Evolutionary conservation across 768 basidiomycete genomes (phyloP).

Genomic region (Serpula lacrymans): DNA sequence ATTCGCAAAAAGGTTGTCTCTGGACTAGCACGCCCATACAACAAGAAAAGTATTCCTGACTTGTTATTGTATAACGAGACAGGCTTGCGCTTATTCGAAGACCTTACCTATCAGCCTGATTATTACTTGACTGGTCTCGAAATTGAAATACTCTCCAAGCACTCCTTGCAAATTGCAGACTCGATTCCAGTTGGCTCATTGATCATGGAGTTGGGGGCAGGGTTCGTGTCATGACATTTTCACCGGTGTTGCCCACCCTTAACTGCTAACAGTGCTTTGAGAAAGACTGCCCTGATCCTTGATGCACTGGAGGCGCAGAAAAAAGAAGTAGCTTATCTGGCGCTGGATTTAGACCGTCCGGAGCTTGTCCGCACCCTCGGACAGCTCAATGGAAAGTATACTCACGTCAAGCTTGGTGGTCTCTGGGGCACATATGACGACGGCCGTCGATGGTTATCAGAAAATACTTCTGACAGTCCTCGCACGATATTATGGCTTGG

Average conservation of each 20-base stretch:
- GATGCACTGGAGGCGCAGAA: slow-evolving; percentile 7
- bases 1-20: neutral
- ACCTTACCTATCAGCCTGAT: slow-evolving; percentile 7
- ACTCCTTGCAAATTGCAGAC: slow-evolving; percentile 2
- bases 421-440: slow-evolving; percentile 10
- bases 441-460: slow-evolving; percentile 5
- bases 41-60: slow-evolving; percentile 5
- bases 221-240: neutral
- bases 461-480: neutral
- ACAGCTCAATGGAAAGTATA: slow-evolving; percentile 3
- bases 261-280: neutral
- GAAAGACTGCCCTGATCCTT: slow-evolving; percentile 6
- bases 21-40: slow-evolving; percentile 4
- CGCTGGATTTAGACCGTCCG: slow-evolving; percentile 7
- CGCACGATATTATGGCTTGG: slow-evolving; percentile 7
- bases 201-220: slow-evolving; percentile 4
- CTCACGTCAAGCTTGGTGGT: slow-evolving; percentile 6
- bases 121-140: slow-evolving; percentile 7
- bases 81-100: slow-evolving; percentile 8
- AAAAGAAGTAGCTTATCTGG: slow-evolving; percentile 6
- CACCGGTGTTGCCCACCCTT: neutral
- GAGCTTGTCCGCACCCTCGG: slow-evolving; percentile 7
- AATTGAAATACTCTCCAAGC: slow-evolving; percentile 3
- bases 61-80: slow-evolving; percentile 8
- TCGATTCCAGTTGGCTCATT: slow-evolving; percentile 3